These are phyloP conservation scores for Lentinula edodes DNA, from an alignment of 768 basidiomycete species.

Conservation along the genomic window DNA sequence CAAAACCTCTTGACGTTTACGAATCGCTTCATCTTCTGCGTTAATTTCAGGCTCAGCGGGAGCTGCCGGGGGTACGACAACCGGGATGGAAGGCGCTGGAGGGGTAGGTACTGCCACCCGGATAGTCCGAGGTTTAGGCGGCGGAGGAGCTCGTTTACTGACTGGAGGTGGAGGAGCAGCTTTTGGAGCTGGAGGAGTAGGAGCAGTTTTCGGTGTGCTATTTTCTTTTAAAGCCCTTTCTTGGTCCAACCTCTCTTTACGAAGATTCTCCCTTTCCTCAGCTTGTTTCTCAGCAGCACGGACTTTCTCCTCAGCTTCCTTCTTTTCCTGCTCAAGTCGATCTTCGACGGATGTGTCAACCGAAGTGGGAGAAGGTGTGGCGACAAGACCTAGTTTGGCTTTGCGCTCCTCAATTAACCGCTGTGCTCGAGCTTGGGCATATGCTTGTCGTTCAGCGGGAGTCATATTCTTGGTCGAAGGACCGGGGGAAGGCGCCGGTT, in stretches of 20 bases:
- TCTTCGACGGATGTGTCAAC: constrained; percentile 84
- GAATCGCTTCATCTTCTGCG: constrained; percentile 69
- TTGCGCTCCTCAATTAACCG: constrained; percentile 80
- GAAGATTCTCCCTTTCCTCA: constrained; percentile 68
- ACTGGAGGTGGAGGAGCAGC: constrained; percentile 33
- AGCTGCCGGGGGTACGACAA: constrained; percentile 14
- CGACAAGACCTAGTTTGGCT: constrained; percentile 72
- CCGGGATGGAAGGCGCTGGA: constrained; percentile 14
- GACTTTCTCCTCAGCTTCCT: constrained; percentile 85
- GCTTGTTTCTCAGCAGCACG: constrained; percentile 74
- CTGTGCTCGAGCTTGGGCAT: constrained; percentile 73
- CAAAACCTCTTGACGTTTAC: constrained; percentile 65
- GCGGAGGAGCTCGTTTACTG: constrained; percentile 20
- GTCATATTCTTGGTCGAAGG: constrained; percentile 75
- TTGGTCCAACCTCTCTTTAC: constrained; percentile 68
- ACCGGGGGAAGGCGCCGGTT: constrained; percentile 52
- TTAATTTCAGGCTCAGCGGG: constrained; percentile 50
- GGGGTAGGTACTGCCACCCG: constrained; percentile 14
- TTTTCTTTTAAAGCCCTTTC: constrained; percentile 61
- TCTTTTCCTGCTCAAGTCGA: constrained; percentile 78
- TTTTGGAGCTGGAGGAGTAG: constrained; percentile 27
- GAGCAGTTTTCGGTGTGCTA: constrained; percentile 25
- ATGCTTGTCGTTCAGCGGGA: constrained; percentile 75
- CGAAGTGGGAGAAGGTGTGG: constrained; percentile 36
- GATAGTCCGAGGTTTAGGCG: constrained; percentile 19